Conservation (phyloP, 768 basidiomycete genomes). For the Calocybe gangraenosa region DNA sequence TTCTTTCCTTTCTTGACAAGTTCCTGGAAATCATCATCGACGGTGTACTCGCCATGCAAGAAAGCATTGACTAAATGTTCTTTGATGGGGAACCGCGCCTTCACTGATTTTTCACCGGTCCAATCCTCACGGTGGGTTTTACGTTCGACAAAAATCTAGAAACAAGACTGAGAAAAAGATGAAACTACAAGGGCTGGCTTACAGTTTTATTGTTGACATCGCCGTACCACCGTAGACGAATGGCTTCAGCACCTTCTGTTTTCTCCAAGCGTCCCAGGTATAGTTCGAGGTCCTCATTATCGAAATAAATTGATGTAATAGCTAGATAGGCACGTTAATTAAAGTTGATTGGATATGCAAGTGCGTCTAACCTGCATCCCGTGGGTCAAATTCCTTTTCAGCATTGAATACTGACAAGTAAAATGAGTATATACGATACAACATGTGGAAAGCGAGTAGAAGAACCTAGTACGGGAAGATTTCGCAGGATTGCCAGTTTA, state of each 20-base stretch:
- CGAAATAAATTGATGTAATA: slow-evolving; percentile 96
- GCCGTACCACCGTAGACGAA: slow-evolving; percentile 97
- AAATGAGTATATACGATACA: neutral
- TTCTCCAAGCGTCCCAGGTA: slow-evolving; percentile 97
- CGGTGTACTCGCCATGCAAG: slow-evolving; percentile 83
- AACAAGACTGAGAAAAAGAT: neutral
- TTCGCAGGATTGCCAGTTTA: slow-evolving; percentile 87
- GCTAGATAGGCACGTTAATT: slow-evolving; percentile 37
- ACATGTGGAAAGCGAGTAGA: neutral
- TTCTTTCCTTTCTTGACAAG: slow-evolving; percentile 90
- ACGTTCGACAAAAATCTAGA: slow-evolving; percentile 80
- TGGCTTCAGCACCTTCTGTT: slow-evolving; percentile 96
- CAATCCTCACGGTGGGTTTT: slow-evolving; percentile 97
- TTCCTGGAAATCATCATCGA: slow-evolving; percentile 90
- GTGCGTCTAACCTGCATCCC: slow-evolving; percentile 61
- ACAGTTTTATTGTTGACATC: slow-evolving; percentile 80
- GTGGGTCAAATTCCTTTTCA: slow-evolving; percentile 86
- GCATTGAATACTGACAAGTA: slow-evolving; percentile 74
- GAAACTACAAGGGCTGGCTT: slow-evolving; percentile 19
- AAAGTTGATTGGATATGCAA: slow-evolving; percentile 1
- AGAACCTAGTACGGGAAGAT: slow-evolving; percentile 89
- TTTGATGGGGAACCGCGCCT: slow-evolving; percentile 93
- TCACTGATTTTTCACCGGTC: slow-evolving; percentile 99
- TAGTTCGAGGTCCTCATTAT: slow-evolving; percentile 91
- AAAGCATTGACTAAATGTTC: slow-evolving; percentile 92